These are phyloP conservation scores for Dichotomocladium elegans DNA, from an alignment of 371 early-diverging fungal species.

Conservation along the genomic window DNA sequence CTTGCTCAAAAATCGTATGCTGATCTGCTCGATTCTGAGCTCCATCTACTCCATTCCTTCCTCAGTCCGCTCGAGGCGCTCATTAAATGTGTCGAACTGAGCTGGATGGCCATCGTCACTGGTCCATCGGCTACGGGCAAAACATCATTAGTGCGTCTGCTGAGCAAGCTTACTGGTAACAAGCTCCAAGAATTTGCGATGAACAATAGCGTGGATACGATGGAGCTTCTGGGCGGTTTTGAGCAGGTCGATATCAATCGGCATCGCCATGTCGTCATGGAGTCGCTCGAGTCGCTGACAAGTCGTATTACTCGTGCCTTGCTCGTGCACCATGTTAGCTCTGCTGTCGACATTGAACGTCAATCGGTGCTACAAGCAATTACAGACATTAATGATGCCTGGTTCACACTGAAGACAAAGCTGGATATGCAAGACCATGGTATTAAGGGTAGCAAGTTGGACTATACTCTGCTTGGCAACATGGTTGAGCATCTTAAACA, in stretches of 20 bases:
- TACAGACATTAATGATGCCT: slow-evolving; percentile 37
- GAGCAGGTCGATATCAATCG: slow-evolving; percentile 92
- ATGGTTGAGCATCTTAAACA: slow-evolving; percentile 25
- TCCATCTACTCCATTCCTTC: slow-evolving; percentile 64
- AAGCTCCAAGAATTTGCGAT: slow-evolving; percentile 87
- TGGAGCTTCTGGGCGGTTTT: slow-evolving; percentile 95
- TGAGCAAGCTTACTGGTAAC: slow-evolving; percentile 82
- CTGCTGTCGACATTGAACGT: slow-evolving; percentile 12
- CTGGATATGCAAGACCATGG: slow-evolving; percentile 20
- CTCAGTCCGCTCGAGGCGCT: slow-evolving; percentile 73
- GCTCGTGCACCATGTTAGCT: slow-evolving; percentile 21
- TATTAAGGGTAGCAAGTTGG: slow-evolving; percentile 22
- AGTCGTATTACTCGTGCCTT: slow-evolving; percentile 25
- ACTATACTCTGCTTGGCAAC: slow-evolving; percentile 30
- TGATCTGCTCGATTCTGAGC: slow-evolving; percentile 35
- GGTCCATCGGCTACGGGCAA: slow-evolving; percentile 89
- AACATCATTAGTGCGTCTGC: slow-evolving; percentile 77
- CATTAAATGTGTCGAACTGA: slow-evolving; percentile 85
- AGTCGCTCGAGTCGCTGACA: slow-evolving; percentile 24
- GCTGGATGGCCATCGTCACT: slow-evolving; percentile 92
- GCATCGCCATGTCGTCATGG: slow-evolving; percentile 61
- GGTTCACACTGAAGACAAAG: slow-evolving; percentile 36
- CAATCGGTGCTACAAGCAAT: slow-evolving; percentile 22
- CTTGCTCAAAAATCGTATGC: slow-evolving; percentile 2
- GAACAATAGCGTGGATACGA: slow-evolving; percentile 92